These are phyloP conservation scores for Calonectria fujianensis DNA, from an alignment of 2,329 filamentous ascomycete species.

Conservation along the genomic window DNA sequence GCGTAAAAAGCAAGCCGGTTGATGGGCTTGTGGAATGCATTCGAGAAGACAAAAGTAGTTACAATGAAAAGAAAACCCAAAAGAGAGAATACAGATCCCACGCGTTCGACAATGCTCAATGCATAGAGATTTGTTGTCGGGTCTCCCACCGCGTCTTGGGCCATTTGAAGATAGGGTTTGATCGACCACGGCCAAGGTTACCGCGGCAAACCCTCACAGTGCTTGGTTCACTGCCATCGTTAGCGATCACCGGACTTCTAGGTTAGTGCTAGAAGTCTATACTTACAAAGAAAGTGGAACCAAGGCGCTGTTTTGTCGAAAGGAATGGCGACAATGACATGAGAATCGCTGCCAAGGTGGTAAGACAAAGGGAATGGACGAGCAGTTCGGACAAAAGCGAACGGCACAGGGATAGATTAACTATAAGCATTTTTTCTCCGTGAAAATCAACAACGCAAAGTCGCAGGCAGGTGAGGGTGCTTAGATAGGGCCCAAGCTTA, in stretches of 20 bases:
- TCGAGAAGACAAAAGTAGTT: constrained; percentile 77
- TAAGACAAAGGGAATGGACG: not conserved
- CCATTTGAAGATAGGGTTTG: constrained; percentile 4
- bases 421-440: not conserved
- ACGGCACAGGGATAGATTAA: not conserved
- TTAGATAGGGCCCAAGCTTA: constrained; percentile 15
- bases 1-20: constrained; percentile 88
- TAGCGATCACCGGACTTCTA: not conserved
- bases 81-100: constrained; percentile 34
- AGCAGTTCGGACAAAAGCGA: not conserved
- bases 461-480: not conserved
- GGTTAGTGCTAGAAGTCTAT: too few relatives aligned
- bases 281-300: not conserved
- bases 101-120: constrained; percentile 30
- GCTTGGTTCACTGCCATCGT: not conserved
- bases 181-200: not conserved
- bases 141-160: not conserved
- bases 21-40: constrained; percentile 84
- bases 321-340: not conserved
- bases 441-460: not conserved
- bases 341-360: not conserved
- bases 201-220: not conserved
- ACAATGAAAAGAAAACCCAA: constrained; percentile 74
- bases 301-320: not conserved
- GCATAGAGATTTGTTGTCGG: not conserved